These are phyloP conservation scores for Colletotrichum sansevieriae DNA, from an alignment of 2,329 filamentous ascomycete species.

Conservation along the genomic window DNA sequence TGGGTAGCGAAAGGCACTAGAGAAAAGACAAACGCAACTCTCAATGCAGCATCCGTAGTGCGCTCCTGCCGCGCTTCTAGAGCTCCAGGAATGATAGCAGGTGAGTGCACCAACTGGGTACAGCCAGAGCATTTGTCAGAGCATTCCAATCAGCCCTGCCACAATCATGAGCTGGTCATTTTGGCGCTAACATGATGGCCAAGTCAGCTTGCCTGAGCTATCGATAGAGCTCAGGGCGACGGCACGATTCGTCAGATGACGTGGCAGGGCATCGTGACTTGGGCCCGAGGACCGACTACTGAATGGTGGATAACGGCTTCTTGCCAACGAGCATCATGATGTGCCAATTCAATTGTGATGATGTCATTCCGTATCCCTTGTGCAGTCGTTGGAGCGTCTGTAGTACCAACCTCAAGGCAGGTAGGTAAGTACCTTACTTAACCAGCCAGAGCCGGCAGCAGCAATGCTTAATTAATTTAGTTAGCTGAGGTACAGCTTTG, in stretches of 20 bases:
- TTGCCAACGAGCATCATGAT: neutral
- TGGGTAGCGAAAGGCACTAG: no score
- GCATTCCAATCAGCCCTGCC: slow-evolving; percentile 19
- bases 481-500: no score
- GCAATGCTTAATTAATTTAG: neutral
- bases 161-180: neutral
- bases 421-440: neutral
- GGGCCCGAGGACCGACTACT: slow-evolving; percentile 6
- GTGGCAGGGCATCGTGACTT: slow-evolving; percentile 24
- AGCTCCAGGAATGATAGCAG: neutral
- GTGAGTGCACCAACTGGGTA: neutral
- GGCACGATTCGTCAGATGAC: slow-evolving; percentile 30
- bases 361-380: neutral
- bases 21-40: neutral
- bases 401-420: neutral
- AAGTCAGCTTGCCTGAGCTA: slow-evolving; percentile 8
- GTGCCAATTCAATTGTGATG: neutral
- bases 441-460: no score
- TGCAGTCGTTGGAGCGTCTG: neutral
- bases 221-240: neutral
- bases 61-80: neutral
- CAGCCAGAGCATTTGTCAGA: neutral
- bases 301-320: slow-evolving; percentile 8
- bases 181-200: neutral
- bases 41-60: neutral